Evolutionary conservation across 306 rosid genomes (phyloP).

Genomic region (Pyrus communis): DNA sequence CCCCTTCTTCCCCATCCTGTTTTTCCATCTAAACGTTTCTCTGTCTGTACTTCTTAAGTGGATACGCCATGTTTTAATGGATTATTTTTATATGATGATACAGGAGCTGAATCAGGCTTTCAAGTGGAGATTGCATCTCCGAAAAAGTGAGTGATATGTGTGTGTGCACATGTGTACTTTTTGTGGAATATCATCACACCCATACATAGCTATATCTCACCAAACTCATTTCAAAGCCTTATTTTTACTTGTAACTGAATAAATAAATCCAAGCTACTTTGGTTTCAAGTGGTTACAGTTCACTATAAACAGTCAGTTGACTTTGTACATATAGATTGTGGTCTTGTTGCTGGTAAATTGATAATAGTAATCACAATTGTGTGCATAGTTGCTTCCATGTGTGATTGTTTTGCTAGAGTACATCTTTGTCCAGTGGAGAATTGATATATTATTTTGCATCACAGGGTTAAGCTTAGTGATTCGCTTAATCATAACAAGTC

Average conservation of each 20-base stretch:
- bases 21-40: background rate
- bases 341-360: background rate
- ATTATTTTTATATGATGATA: slow-evolving; percentile 27
- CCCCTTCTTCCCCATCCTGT: background rate
- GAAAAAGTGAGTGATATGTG: slow-evolving; percentile 43
- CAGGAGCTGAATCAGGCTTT: slow-evolving; percentile 40
- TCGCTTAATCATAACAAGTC: slow-evolving; percentile 20
- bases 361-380: background rate
- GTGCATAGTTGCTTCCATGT: background rate
- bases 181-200: slow-evolving; percentile 10
- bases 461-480: slow-evolving; percentile 37
- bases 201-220: background rate
- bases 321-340: background rate
- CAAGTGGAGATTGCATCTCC: slow-evolving; percentile 40
- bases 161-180: background rate
- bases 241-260: background rate
- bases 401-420: background rate
- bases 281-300: slow-evolving; percentile 8
- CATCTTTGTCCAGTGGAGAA: background rate
- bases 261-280: slow-evolving; percentile 1
- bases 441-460: slow-evolving; percentile 17
- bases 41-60: background rate
- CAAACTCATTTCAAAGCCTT: slow-evolving; percentile 2
- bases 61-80: slow-evolving; percentile 15
- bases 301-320: background rate